Evolutionary conservation across 78 protist genomes (phyloP).

Genomic region (Blattamonas nauphoetae): DNA sequence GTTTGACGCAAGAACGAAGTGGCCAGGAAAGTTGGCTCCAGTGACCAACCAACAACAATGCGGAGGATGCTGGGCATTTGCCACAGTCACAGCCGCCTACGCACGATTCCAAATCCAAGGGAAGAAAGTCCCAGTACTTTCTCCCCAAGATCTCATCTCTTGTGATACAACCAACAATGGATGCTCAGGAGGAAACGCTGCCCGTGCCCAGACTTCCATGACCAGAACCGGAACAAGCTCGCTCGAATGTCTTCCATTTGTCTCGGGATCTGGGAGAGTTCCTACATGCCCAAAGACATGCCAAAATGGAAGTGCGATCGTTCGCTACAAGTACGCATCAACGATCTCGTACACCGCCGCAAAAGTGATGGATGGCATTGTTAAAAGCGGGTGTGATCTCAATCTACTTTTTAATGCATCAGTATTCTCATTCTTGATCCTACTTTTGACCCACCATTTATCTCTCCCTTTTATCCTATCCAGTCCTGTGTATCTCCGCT

Average conservation of each 20-base stretch:
- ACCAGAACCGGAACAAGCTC: neutral
- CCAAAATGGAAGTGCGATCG: neutral
- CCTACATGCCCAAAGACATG: neutral
- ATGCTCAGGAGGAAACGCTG: constrained; percentile 8
- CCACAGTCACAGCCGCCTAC: neutral
- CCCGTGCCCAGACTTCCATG: neutral
- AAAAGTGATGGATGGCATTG: no score
- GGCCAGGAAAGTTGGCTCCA: neutral
- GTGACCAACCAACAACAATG: constrained; percentile 29
- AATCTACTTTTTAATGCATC: no score
- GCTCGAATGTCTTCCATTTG: neutral
- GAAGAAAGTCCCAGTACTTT: neutral
- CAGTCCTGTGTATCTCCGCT: no score
- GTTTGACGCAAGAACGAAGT: neutral
- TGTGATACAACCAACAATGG: constrained; percentile 7
- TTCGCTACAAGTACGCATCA: neutral
- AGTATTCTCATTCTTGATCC: no score
- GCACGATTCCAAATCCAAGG: constrained; percentile 3
- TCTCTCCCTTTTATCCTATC: no score
- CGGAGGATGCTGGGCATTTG: constrained; percentile 46
- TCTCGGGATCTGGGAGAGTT: neutral
- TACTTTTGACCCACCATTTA: no score
- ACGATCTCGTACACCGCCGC: neutral
- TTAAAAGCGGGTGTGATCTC: no score
- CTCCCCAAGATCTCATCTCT: constrained; percentile 24